These are phyloP conservation scores for Metarhizium rileyi DNA, from an alignment of 2,329 filamentous ascomycete genomes.

Conservation along the genomic window DNA sequence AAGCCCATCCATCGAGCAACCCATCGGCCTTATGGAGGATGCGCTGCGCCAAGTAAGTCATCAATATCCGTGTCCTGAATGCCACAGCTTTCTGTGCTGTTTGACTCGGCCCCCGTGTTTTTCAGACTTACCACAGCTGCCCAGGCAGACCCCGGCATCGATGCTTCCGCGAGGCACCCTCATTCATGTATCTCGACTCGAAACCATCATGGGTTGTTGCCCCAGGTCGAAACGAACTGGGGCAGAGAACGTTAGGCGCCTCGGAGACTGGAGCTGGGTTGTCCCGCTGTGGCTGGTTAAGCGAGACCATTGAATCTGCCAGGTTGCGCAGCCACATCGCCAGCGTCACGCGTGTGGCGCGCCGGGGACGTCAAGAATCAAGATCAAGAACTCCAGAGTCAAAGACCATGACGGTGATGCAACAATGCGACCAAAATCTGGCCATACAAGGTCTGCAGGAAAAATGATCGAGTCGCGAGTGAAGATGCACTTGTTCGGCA, in stretches of 20 bases:
- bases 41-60: neutral
- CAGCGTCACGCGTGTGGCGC: neutral
- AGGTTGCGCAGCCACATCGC: neutral
- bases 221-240: neutral
- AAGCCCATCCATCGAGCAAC: no score
- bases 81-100: neutral
- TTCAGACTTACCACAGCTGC: neutral
- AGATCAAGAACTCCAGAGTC: no score
- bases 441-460: no score
- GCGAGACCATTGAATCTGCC: neutral
- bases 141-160: neutral
- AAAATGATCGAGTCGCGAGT: no score
- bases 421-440: no score
- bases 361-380: no score
- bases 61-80: neutral
- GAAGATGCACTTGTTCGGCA: no score
- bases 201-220: neutral
- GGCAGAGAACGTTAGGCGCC: neutral
- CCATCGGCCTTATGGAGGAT: no score
- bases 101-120: neutral
- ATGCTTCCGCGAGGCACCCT: no score
- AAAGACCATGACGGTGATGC: no score
- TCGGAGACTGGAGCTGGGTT: constrained; percentile 11
- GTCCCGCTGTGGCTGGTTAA: constrained; percentile 13
- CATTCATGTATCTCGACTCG: neutral